Evolutionary conservation across 164 flowering plant species (phyloP).

Genomic region (Magnolia kwangsiensis): DNA sequence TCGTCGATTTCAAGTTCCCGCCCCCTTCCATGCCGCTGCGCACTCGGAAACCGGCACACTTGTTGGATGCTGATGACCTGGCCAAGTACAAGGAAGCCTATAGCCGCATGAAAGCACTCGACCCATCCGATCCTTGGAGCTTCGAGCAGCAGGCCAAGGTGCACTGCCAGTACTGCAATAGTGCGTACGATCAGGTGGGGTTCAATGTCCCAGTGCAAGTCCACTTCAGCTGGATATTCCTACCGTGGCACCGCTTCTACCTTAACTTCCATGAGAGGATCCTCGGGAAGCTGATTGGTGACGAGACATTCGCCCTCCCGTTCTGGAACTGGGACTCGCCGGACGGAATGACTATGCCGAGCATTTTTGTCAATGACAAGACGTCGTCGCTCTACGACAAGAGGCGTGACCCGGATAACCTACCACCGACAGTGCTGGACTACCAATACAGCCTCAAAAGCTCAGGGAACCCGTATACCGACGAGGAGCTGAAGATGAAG

Average conservation of each 20-base stretch:
- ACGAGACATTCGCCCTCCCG: constrained; percentile 10
- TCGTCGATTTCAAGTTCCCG: neutral
- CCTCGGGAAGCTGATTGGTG: constrained; percentile 9
- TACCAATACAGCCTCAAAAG: neutral
- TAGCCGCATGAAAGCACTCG: neutral
- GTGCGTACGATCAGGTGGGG: constrained; percentile 7
- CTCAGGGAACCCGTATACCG: neutral
- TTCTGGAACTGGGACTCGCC: constrained; percentile 11
- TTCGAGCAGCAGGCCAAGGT: constrained; percentile 2
- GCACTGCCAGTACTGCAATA: constrained; percentile 11
- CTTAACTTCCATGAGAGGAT: constrained; percentile 13
- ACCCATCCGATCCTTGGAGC: constrained; percentile 6
- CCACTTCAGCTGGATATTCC: constrained; percentile 10
- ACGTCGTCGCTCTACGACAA: constrained; percentile 3
- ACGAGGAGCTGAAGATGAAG: neutral
- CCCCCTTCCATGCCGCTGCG: neutral
- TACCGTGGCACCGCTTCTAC: constrained; percentile 12
- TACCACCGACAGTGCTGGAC: neutral
- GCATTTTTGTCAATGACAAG: neutral
- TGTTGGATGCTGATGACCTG: neutral
- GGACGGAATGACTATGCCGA: constrained; percentile 8
- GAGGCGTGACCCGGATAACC: constrained; percentile 3
- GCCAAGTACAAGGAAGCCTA: constrained; percentile 2
- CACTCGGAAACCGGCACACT: constrained; percentile 6
- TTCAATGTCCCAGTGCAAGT: neutral